phyloP scores from a whole-genome alignment of 257 asterid species.

The Datura wrightii region DNA sequence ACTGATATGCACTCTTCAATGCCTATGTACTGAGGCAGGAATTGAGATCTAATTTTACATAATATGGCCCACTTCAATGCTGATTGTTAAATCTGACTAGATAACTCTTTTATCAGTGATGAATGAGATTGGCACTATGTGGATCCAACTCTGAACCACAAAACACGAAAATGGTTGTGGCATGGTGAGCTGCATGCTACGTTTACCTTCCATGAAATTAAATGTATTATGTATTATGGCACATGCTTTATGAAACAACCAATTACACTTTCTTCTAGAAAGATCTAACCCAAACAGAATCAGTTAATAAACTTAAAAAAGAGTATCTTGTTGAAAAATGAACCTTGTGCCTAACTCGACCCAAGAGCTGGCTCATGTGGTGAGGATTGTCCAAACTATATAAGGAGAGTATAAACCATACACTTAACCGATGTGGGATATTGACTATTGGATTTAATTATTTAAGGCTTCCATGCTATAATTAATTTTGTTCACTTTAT shows the following conservation, averaged over 20 bases:
- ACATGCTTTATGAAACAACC: not conserved
- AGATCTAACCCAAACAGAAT: not conserved
- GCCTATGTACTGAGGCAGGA: not conserved
- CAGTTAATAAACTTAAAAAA: not conserved
- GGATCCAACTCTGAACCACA: too few relatives aligned
- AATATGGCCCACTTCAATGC: not conserved
- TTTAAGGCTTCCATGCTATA: not conserved
- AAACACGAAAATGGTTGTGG: too few relatives aligned
- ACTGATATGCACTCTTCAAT: not conserved
- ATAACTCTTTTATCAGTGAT: not conserved
- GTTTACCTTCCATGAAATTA: slow-evolving; percentile 21
- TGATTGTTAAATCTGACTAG: not conserved
- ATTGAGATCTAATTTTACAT: not conserved
- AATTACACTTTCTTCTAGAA: not conserved
- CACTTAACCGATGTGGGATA: not conserved
- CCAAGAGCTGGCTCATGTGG: not conserved
- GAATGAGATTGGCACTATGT: not conserved
- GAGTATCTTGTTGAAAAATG: slow-evolving; percentile 14
- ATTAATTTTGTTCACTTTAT: not conserved
- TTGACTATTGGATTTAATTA: not conserved
- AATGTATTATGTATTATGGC: not conserved
- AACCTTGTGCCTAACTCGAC: not conserved
- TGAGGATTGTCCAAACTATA: not conserved
- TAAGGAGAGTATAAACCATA: not conserved
- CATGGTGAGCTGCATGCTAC: slow-evolving; percentile 10